A percentile compares a stretch with the other conserved stretches of the same genome.
These are phyloP conservation scores for Colletotrichum musae DNA, from an alignment of 2,329 filamentous ascomycete genomes.

Conservation along the genomic window DNA sequence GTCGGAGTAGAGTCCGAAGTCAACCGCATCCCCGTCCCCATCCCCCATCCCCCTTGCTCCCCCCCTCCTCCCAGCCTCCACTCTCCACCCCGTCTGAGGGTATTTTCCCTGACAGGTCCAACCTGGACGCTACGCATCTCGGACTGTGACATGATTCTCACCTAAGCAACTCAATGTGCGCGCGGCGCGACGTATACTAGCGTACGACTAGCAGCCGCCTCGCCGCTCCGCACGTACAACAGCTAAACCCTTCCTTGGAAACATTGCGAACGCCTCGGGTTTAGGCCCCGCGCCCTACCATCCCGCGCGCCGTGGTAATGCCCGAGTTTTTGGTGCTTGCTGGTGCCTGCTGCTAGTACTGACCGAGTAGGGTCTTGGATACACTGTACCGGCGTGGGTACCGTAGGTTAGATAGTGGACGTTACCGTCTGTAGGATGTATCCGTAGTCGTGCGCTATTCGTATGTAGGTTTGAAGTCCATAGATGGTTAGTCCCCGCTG, in stretches of 20 bases:
- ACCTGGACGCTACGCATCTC: slow-evolving; percentile 33
- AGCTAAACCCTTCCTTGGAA: slow-evolving; percentile 38
- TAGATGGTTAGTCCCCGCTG: not conserved
- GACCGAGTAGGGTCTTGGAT: not conserved
- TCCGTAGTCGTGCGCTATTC: too few species aligned
- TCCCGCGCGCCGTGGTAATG: slow-evolving; percentile 12
- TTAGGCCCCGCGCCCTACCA: slow-evolving; percentile 27
- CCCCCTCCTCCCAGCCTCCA: slow-evolving; percentile 43
- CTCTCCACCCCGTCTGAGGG: slow-evolving; percentile 35
- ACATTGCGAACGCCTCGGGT: slow-evolving; percentile 37
- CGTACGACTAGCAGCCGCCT: slow-evolving; percentile 28
- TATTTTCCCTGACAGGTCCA: slow-evolving; percentile 33
- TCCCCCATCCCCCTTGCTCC: slow-evolving; percentile 42
- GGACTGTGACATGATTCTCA: slow-evolving; percentile 38
- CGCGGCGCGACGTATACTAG: not conserved
- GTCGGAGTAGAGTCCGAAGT: slow-evolving; percentile 46
- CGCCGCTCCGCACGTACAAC: slow-evolving; percentile 31
- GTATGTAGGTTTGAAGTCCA: not conserved
- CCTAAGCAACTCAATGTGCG: slow-evolving; percentile 37
- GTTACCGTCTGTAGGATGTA: too few species aligned
- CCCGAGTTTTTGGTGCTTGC: slow-evolving; percentile 2
- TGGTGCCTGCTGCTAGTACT: not conserved
- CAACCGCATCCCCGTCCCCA: slow-evolving; percentile 33
- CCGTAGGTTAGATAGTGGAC: too few species aligned
- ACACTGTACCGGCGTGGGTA: too few species aligned